Evolutionary conservation across 139 green algal genomes (phyloP), one percentile per base, ranked within the genome.

Genomic region (Volvox africanus): DNA sequence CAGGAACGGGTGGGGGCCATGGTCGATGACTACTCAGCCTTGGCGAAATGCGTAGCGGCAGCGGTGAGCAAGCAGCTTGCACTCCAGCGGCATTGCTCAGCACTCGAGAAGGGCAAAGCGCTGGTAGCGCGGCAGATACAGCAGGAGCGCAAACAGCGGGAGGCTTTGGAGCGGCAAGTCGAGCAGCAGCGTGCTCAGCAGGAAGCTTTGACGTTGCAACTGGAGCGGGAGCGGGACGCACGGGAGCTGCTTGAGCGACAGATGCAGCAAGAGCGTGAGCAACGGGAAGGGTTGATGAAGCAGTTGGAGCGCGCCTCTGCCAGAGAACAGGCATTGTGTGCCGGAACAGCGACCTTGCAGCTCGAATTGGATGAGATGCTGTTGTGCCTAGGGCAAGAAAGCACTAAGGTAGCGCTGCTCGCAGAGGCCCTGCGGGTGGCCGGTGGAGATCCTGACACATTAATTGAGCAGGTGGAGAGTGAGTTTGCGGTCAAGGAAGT

Each of bases 361-460:
- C 26, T n/a, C 24, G 30, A 86, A 3, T 6, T 71, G 50, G 80
- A 86, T 17, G 80, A 71, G 80, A 33, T 93, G 81, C 82, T 93
- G 87, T 75, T 92, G 81, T 92, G 88, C 55, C 75, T 91, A 87
- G 91, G 91, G 26, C 87, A 92, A 75, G 91, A 93, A 87, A 71
- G 71, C 24, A 77, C 14, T 62, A 93, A 93, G 87, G 91, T 91
- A 67, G 36, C 20, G 71, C 20, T 28, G 50, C 86, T 90, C 71
- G 50, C 71, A 55, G 71, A 35, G 5, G 86, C 86, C 69, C 50
- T 90, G 69, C 24, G n/a, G 50, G 86, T 17, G 73, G 73, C 71
- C 21, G 86, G 86, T 21, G 35, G 68, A 0, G 86, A 90, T 75
- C 71, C 86, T 0, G 73, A 76, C 14, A 11, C 71, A 20, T 61